phyloP scores from a whole-genome alignment of 75 land plant genomes.

The Cupressus sempervirens region DNA sequence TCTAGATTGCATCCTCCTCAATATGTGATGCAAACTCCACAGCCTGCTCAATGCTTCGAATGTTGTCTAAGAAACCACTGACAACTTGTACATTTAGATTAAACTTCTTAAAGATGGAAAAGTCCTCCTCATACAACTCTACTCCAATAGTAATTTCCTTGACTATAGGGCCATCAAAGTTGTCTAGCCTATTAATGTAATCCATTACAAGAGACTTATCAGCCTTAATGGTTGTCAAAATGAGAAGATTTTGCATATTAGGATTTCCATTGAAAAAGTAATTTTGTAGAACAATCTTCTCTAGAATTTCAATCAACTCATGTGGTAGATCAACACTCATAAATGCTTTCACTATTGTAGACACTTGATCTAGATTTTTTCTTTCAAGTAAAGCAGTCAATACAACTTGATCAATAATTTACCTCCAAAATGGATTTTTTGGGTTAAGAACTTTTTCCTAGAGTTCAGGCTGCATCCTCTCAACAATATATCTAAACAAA shows the following conservation, averaged over 20 bases:
- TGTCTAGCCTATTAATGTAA: constrained; percentile 88
- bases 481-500: constrained; percentile 84
- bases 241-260: constrained; percentile 91
- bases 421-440: constrained; percentile 87
- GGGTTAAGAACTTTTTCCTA: constrained; percentile 91
- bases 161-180: constrained; percentile 98
- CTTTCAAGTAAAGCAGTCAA: too few species aligned
- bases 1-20: constrained; percentile 99
- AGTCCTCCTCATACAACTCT: constrained; percentile 89
- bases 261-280: constrained; percentile 98
- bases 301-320: constrained; percentile 96
- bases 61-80: constrained; percentile 89
- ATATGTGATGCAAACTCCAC: constrained; percentile 97
- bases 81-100: constrained; percentile 93
- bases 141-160: constrained; percentile 98
- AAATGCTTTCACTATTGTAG: constrained; percentile 99
- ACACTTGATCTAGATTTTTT: constrained; percentile 98
- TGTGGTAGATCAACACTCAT: constrained; percentile 99
- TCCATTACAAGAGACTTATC: constrained; percentile 97
- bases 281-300: constrained; percentile 97
- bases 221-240: constrained; percentile 94
- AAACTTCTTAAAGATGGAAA: constrained; percentile 98
- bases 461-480: constrained; percentile 91
- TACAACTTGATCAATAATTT: constrained; percentile 98
- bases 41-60: constrained; percentile 87